Percentiles rank a stretch among this genome's conserved stretches.
These are phyloP conservation scores for Discostella stelligeroides DNA, from an alignment of 108 stramenopile genomes.

Conservation along the genomic window DNA sequence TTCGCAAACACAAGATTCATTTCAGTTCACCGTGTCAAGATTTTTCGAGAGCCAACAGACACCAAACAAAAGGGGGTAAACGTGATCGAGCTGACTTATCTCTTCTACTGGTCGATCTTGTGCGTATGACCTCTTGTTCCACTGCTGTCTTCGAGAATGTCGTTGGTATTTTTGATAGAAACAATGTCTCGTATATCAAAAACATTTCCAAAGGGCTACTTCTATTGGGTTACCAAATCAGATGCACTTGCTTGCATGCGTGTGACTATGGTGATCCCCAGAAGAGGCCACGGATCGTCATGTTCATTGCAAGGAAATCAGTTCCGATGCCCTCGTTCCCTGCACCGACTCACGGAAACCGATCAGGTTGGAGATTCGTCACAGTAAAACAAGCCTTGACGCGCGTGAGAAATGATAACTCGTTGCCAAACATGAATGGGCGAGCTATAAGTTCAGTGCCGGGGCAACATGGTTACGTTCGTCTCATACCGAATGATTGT, in stretches of 20 bases:
- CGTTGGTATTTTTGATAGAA: slow-evolving; percentile 33
- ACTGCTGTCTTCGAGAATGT: slow-evolving; percentile 59
- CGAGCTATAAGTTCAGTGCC: slow-evolving; percentile 14
- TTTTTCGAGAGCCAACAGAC: slow-evolving; percentile 51
- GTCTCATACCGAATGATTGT: slow-evolving; percentile 22
- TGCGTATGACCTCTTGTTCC: slow-evolving; percentile 22
- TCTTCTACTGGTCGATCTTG: slow-evolving; percentile 34
- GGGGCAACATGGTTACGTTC: slow-evolving; percentile 31
- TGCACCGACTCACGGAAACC: slow-evolving; percentile 33
- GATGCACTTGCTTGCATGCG: slow-evolving; percentile 26
- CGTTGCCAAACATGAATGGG: slow-evolving; percentile 27
- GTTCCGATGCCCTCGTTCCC: slow-evolving; percentile 36
- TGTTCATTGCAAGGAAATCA: slow-evolving; percentile 33
- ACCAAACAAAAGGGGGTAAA: not conserved
- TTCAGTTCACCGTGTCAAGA: slow-evolving; percentile 52
- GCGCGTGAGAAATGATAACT: slow-evolving; percentile 9
- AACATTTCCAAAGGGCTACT: slow-evolving; percentile 30
- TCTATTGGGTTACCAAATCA: slow-evolving; percentile 45
- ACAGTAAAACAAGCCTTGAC: slow-evolving; percentile 40
- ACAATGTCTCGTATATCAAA: slow-evolving; percentile 31
- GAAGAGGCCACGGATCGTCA: slow-evolving; percentile 38
- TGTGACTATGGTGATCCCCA: slow-evolving; percentile 59
- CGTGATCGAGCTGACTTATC: slow-evolving; percentile 47
- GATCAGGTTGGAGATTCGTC: slow-evolving; percentile 19
- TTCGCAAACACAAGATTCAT: slow-evolving; percentile 9